phyloP scores from a whole-genome alignment of 1,139 yeast species.

The Kluyveromyces marxianus region DNA sequence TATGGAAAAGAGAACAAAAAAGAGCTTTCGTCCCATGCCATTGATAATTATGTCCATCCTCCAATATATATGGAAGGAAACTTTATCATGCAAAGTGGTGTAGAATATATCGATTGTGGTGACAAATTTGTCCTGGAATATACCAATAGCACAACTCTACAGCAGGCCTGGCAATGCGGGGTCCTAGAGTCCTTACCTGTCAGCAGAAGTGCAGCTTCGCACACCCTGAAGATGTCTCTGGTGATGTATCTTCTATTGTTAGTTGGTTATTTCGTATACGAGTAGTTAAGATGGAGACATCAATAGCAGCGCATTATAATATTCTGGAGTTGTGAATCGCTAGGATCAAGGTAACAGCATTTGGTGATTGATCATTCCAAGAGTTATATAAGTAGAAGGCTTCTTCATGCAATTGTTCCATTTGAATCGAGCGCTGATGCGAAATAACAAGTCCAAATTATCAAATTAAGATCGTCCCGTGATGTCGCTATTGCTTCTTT shows the following conservation, averaged over 20 bases:
- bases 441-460: not conserved
- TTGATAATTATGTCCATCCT: not conserved
- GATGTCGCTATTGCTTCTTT: not conserved
- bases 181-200: not conserved
- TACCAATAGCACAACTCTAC: not conserved
- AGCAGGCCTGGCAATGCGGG: conserved; percentile 2
- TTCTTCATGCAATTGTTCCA: no score
- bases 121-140: not conserved
- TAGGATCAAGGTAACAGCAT: no score
- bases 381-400: no score
- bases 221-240: not conserved
- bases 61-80: not conserved
- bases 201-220: not conserved
- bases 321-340: no score
- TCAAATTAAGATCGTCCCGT: not conserved
- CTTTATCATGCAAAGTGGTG: not conserved
- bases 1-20: no score
- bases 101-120: not conserved
- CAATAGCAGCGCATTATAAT: no score
- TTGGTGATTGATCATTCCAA: no score
- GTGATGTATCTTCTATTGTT: not conserved
- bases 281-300: no score
- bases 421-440: not conserved
- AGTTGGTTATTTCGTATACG: not conserved
- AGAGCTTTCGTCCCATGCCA: no score